phyloP scores from a whole-genome alignment of 2,329 filamentous ascomycete genomes.

The Elsinoe arachidis region DNA sequence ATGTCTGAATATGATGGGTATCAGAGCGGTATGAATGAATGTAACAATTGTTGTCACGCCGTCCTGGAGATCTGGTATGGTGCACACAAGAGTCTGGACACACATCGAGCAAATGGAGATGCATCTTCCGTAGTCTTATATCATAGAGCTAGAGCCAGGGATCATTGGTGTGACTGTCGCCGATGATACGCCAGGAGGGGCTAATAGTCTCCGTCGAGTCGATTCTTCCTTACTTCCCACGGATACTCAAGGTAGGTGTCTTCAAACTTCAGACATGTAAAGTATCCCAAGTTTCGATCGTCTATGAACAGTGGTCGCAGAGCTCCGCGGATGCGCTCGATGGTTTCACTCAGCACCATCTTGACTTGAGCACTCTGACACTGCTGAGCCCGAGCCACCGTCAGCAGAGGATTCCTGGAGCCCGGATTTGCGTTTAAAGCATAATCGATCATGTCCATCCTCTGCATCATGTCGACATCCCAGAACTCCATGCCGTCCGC shows the following conservation, averaged over 20 bases:
- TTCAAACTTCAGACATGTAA: neutral
- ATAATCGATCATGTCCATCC: neutral
- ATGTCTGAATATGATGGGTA: too few species aligned
- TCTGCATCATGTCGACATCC: neutral
- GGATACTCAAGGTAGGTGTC: neutral
- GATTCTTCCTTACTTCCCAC: neutral
- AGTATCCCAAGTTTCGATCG: neutral
- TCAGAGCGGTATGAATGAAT: too few species aligned
- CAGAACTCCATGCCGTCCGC: neutral
- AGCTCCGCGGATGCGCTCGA: neutral
- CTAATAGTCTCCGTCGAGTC: neutral
- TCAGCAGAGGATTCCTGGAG: neutral
- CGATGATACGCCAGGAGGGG: too few species aligned
- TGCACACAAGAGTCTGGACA: too few species aligned
- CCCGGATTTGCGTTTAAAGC: neutral
- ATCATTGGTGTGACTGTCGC: too few species aligned
- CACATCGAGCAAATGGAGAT: too few species aligned
- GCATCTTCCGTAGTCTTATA: too few species aligned
- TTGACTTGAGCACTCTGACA: neutral
- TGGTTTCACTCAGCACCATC: neutral
- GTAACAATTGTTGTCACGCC: too few species aligned
- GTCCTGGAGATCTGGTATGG: too few species aligned
- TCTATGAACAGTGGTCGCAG: neutral
- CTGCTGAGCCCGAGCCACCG: neutral
- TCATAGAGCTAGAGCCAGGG: too few species aligned